Base-by-base conservation (phyloP, 1,139 yeast species). In the Hansenula lynferdii region DNA sequence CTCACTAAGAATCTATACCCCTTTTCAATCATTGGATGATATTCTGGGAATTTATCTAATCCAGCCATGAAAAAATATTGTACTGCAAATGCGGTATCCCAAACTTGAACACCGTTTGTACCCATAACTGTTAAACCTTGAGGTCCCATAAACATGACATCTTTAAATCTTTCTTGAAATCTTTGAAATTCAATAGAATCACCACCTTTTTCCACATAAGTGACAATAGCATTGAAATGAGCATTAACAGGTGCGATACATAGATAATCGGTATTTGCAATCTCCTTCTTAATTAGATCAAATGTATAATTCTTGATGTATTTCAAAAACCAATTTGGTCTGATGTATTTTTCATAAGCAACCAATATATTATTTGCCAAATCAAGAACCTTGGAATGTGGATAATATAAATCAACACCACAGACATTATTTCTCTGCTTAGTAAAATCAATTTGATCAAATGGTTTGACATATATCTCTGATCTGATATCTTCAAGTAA, bases 71-170 rank as follows among this genome's bases (percentile, higher is more conserved):
- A 80, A 46, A 79, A 74, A 54, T 87, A 87, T 56, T 94, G 98
- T 23, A 92, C 69, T 50, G 85, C 83, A 62, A 94, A 92, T 0
- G 97, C 90, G 17, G 82, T 82, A 60, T 94, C 99, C 98, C 99
- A 94, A 1, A 85, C 90, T 60, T 94, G 99, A 0, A 87, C 89
- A 22, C 99, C 99, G 60, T 94, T 94, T 1, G 99, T 94, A 9
- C 99, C 99, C 85, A 85, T 86, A 41, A 86, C 84, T 5, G 92
- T 78, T 80, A 92, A 73, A 4, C 99, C 99, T 56, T 83, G 85
- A 0, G 92, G 84, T 0, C 96, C 94, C 63, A 84, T 83, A 62
- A 85, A 90, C 40, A 87, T 55, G 28, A 79, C 80, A 53, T 92
- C 97, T 36, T 80, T 74, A 68, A 86, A 77, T 45, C 95, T 68